phyloP scores from a whole-genome alignment of 441 rosid species.

The Populus tomentosa region DNA sequence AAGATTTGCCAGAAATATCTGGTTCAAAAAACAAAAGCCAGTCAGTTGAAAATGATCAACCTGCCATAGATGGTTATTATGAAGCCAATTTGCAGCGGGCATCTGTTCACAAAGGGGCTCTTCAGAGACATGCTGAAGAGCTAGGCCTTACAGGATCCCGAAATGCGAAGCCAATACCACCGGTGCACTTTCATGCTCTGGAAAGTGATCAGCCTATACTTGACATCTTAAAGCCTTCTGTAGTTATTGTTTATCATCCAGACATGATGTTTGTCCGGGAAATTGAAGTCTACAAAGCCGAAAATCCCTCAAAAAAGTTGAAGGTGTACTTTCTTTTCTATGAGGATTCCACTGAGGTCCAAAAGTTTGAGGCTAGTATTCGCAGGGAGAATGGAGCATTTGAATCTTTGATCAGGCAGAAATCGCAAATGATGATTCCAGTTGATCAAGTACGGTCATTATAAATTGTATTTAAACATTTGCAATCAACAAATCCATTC shows the following conservation, averaged over 20 bases:
- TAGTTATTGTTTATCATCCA: conserved; percentile 83
- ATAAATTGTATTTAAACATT: background rate
- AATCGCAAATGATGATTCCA: conserved; percentile 93
- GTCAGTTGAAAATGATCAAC: conserved; percentile 28
- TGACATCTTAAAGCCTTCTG: conserved; percentile 74
- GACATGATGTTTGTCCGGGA: conserved; percentile 83
- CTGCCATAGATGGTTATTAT: conserved; percentile 10
- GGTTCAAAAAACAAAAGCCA: conserved; percentile 35
- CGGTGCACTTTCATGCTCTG: conserved; percentile 67
- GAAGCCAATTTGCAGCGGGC: conserved; percentile 12
- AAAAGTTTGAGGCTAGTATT: conserved; percentile 93
- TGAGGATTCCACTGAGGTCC: conserved; percentile 88
- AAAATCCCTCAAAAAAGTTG: conserved; percentile 63
- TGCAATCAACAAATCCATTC: background rate
- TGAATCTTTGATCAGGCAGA: conserved; percentile 93
- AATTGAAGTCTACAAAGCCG: conserved; percentile 91
- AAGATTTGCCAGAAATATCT: conserved; percentile 31
- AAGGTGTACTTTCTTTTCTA: conserved; percentile 91
- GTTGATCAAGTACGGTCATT: conserved; percentile 65
- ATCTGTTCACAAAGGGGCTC: conserved; percentile 21
- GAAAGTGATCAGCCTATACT: conserved; percentile 83
- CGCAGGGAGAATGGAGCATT: conserved; percentile 91
- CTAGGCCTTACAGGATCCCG: conserved; percentile 12
- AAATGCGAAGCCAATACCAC: conserved; percentile 52
- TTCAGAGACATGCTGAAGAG: conserved; percentile 24